phyloP scores from a whole-genome alignment of 208 protist species.

The Leishmania major region DNA sequence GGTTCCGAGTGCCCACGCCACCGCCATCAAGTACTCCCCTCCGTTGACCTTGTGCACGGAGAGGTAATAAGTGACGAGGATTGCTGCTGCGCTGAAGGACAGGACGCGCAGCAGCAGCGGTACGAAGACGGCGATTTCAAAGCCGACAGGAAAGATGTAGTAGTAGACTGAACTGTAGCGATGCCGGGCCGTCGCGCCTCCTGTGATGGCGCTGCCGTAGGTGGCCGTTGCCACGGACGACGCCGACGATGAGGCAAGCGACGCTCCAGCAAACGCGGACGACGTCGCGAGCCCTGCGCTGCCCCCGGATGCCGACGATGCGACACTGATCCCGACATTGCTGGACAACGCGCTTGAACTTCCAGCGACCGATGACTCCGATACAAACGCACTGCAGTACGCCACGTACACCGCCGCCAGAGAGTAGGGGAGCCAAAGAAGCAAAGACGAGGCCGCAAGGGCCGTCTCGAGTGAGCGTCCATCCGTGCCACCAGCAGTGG shows the following conservation, averaged over 20 bases:
- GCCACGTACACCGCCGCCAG: constrained; percentile 64
- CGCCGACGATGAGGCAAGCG: not conserved
- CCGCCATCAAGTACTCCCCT: constrained; percentile 69
- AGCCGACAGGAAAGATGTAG: constrained; percentile 51
- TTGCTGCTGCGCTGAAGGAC: constrained; percentile 42
- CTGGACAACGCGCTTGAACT: constrained; percentile 3
- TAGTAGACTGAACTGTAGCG: constrained; percentile 43
- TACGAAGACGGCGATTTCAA: constrained; percentile 51
- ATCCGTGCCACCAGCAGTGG: constrained; percentile 17
- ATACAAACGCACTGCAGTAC: constrained; percentile 57
- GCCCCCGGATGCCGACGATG: not conserved
- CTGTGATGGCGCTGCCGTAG: not conserved
- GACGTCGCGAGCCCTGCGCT: constrained; percentile 6
- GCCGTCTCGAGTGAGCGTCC: constrained; percentile 36
- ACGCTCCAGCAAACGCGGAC: not conserved
- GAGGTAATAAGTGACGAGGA: constrained; percentile 49
- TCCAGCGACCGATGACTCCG: constrained; percentile 13
- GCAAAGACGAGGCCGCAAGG: constrained; percentile 42
- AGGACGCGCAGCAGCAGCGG: constrained; percentile 52
- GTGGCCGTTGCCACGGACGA: not conserved
- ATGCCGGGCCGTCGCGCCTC: not conserved
- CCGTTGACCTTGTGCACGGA: constrained; percentile 49
- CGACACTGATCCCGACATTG: not conserved
- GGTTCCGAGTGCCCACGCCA: constrained; percentile 70
- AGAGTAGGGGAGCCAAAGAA: constrained; percentile 77